Evolutionary conservation across 2,329 filamentous ascomycete genomes (phyloP), one percentile per base, ranked within the genome.

Genomic region (Diplodia seriata): DNA sequence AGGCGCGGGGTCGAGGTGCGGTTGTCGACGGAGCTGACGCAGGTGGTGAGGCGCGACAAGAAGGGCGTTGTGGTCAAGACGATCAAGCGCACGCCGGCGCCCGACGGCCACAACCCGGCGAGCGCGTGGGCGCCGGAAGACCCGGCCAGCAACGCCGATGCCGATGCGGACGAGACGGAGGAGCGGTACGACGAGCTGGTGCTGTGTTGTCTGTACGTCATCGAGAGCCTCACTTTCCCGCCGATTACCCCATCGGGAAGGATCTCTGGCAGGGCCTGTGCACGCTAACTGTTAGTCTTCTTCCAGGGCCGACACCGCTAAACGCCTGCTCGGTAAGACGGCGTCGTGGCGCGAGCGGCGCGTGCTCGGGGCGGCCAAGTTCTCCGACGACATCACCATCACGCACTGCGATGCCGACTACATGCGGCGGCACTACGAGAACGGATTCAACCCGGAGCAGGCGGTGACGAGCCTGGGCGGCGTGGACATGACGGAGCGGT

Each of bases 371-470:
- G 87, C 88, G 18, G 90, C 90, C 11, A 87, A 87, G 69, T 89
- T 91, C 76, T 87, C 85, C 73, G 86, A 91, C 80, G 90, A 92
- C 75, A 86, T 91, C 67, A 91, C 89, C 15, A 84, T 91, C 70
- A 91, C 89, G 1, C 89, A 91, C 75, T 85, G 82, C 71, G 89
- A 92, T 74, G 78, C 80, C 6, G 79, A 83, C 12, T 91, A 91
- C 79, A 90, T 91, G 81, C 83, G 86, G 68, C 85, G 84, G 55
- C 86, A 91, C 76, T 91, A 92, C 80, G 88, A 91, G 72, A 89
- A 86, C 54, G 80, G 79, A 67, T 89, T 86, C 78, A 81, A 83
- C 69, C 72, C 80, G 0, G 77, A 85, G 0, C 83, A 81, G 82
- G 71, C 76, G 74, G 82, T 83, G 1, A 68, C 71, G 2, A 72